These are phyloP conservation scores for Zychaea mexicana DNA, from an alignment of 371 early-diverging fungal species.

Conservation along the genomic window DNA sequence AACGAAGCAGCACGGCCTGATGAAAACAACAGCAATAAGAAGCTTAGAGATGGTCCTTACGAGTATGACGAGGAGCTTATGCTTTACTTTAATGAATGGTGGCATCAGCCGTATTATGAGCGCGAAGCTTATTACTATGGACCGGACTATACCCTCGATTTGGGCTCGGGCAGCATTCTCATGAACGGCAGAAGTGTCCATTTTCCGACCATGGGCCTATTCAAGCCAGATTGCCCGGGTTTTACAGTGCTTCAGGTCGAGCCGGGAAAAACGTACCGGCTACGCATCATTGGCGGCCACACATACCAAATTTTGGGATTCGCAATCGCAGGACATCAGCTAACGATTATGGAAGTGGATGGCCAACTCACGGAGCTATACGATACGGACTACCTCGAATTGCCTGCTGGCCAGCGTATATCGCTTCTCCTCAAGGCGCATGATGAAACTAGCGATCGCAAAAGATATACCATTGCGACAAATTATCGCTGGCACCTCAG, in stretches of 20 bases:
- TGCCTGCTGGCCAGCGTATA: conserved; percentile 42
- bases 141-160: conserved; percentile 20
- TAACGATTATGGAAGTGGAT: conserved; percentile 47
- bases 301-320: conserved; percentile 35
- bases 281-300: conserved; percentile 42
- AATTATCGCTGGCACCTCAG: conserved; percentile 1
- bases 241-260: conserved; percentile 24
- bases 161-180: conserved; percentile 36
- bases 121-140: conserved; percentile 27
- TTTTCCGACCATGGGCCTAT: neutral
- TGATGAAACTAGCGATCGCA: conserved; percentile 3
- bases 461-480: conserved; percentile 1
- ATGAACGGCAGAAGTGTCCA: conserved; percentile 42
- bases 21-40: neutral
- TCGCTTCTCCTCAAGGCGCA: conserved; percentile 33
- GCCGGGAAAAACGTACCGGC: conserved; percentile 30
- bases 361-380: conserved; percentile 35
- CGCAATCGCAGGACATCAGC: conserved; percentile 28
- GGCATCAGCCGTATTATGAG: conserved; percentile 28
- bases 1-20: conserved; percentile 16
- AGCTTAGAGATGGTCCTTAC: conserved; percentile 32
- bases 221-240: conserved; percentile 26
- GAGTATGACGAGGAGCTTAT: conserved; percentile 45
- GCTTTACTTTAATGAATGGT: conserved; percentile 52
- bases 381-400: conserved; percentile 25